Percentiles rank a stretch among this genome's conserved stretches.
Evolutionary conservation across 108 stramenopile species (phyloP).

Genomic region (Skeletonema menzelii): DNA sequence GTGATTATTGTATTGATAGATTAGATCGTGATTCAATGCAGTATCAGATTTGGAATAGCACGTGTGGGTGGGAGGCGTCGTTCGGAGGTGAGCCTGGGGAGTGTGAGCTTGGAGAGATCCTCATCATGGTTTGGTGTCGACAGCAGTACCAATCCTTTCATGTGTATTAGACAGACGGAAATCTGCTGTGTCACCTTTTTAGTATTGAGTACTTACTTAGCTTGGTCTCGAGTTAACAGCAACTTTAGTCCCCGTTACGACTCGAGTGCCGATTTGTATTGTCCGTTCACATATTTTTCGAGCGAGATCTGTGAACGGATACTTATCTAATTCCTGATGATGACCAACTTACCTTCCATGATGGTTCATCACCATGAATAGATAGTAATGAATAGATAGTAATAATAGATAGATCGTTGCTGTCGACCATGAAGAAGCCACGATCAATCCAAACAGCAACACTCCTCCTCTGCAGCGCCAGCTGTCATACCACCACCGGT

Average conservation of each 20-base stretch:
- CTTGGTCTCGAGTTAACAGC: too few relatives aligned
- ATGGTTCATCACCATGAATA: too few relatives aligned
- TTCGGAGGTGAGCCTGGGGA: not conserved
- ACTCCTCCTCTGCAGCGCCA: not conserved
- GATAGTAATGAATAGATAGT: too few relatives aligned
- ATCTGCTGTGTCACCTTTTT: too few relatives aligned
- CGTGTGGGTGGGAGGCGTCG: slow-evolving; percentile 17
- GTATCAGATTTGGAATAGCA: slow-evolving; percentile 15
- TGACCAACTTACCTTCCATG: too few relatives aligned
- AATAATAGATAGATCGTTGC: too few relatives aligned
- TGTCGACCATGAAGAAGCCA: not conserved
- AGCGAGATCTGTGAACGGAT: too few relatives aligned
- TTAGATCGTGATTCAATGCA: slow-evolving; percentile 2
- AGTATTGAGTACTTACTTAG: too few relatives aligned
- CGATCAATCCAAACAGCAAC: not conserved
- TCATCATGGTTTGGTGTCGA: slow-evolving; percentile 20
- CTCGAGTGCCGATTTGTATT: too few relatives aligned
- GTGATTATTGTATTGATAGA: slow-evolving; percentile 20
- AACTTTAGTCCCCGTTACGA: too few relatives aligned
- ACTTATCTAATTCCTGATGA: too few relatives aligned
- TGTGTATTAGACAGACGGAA: not conserved
- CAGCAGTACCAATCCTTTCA: slow-evolving; percentile 35
- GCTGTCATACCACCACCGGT: not conserved
- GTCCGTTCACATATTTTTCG: too few relatives aligned
- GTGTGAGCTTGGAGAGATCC: slow-evolving; percentile 12